Conservation (phyloP, 371 early-diverging fungal species). For the Rhizopus delemar region DNA sequence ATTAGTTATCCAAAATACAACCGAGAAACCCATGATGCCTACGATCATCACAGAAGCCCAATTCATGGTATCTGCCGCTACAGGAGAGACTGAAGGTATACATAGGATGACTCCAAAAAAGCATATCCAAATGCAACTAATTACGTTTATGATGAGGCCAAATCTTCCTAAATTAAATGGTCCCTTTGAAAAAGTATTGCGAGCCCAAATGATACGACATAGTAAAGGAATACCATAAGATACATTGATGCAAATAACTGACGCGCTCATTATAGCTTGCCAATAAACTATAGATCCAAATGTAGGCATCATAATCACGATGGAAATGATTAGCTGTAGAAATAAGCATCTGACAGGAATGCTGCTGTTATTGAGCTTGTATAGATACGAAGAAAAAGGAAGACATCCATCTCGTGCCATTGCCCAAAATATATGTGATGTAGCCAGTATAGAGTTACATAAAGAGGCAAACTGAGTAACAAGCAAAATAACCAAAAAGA, state of each 20-base stretch:
- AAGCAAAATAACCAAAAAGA: constrained; percentile 30
- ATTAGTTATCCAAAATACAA: constrained; percentile 27
- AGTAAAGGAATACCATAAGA: constrained; percentile 32
- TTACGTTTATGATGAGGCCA: constrained; percentile 25
- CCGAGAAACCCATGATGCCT: constrained; percentile 19
- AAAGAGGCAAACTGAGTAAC: constrained; percentile 29
- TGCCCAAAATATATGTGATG: constrained; percentile 27
- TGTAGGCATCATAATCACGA: constrained; percentile 34
- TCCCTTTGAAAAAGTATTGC: constrained; percentile 27
- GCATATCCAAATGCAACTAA: constrained; percentile 29
- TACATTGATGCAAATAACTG: constrained; percentile 31
- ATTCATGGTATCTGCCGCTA: constrained; percentile 29
- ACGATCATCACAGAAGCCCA: constrained; percentile 37
- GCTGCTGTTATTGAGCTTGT: constrained; percentile 17
- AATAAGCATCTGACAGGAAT: constrained; percentile 24
- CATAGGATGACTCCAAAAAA: constrained; percentile 34
- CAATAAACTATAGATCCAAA: constrained; percentile 32
- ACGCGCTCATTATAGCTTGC: constrained; percentile 33
- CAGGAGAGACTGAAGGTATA: constrained; percentile 29
- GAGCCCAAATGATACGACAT: constrained; percentile 32
- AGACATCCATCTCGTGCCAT: constrained; percentile 33
- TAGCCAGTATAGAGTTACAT: constrained; percentile 27
- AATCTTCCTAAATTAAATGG: constrained; percentile 31
- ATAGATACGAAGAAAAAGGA: constrained; percentile 24
- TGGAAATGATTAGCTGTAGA: constrained; percentile 16